A percentile compares a stretch with the other conserved stretches of the same genome.
These are phyloP conservation scores for Aotearoamyces nothofagi DNA, from an alignment of 2,329 filamentous ascomycete genomes.

Conservation along the genomic window DNA sequence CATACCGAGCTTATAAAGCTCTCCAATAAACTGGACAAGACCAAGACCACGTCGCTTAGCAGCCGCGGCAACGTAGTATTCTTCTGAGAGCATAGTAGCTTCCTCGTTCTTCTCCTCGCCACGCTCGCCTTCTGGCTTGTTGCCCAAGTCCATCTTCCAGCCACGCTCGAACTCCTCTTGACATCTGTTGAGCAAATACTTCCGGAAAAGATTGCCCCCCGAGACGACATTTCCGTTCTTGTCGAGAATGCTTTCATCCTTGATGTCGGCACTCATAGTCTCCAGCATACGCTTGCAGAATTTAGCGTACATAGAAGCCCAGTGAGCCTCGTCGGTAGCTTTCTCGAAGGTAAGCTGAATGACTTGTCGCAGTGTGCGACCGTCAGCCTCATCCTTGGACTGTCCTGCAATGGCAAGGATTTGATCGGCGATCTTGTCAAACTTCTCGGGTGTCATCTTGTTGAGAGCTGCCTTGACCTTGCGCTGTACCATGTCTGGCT, in stretches of 20 bases:
- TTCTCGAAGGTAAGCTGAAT: conserved; percentile 99
- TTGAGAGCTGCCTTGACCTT: conserved; percentile 98
- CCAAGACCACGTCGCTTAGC: conserved; percentile 94
- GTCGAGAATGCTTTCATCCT: conserved; percentile 88
- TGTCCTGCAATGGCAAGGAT: conserved; percentile 86
- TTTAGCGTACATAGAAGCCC: conserved; percentile 97
- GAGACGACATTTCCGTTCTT: conserved; percentile 78
- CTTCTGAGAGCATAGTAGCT: conserved; percentile 75
- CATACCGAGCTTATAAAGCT: conserved; percentile 98
- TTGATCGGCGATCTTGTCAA: conserved; percentile 87
- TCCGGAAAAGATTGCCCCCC: conserved; percentile 89
- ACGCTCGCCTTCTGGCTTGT: conserved; percentile 53
- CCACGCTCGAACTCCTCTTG: conserved; percentile 98
- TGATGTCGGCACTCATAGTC: conserved; percentile 87
- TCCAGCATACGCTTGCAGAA: conserved; percentile 97
- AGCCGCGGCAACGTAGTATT: conserved; percentile 88
- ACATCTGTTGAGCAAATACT: conserved; percentile 95
- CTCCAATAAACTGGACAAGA: conserved; percentile 97
- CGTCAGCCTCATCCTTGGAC: conserved; percentile 89
- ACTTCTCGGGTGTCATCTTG: conserved; percentile 99
- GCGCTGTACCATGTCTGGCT: conserved; percentile 87
- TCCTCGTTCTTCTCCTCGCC: conserved; percentile 45
- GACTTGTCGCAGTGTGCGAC: conserved; percentile 87
- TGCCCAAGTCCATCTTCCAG: conserved; percentile 80
- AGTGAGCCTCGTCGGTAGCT: conserved; percentile 94